These are phyloP conservation scores for Penicillium sp. DNA, from an alignment of 2,329 filamentous ascomycete genomes.

Conservation along the genomic window DNA sequence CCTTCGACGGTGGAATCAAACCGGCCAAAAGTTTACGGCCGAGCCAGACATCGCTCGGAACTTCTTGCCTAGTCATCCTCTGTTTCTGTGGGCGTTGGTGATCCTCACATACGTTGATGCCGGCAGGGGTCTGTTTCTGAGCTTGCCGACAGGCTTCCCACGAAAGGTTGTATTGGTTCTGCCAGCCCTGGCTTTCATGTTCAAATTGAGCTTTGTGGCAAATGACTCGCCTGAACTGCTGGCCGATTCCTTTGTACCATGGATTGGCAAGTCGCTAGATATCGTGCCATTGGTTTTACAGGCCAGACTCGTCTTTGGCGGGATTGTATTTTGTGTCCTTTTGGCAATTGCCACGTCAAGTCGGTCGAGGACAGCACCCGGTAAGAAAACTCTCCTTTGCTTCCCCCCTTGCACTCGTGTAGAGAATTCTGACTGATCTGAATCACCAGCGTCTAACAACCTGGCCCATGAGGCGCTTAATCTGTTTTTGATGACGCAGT, in stretches of 20 bases:
- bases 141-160: slow-evolving; percentile 29
- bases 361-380: neutral
- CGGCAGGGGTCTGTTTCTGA: slow-evolving; percentile 43
- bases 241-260: slow-evolving; percentile 33
- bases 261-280: slow-evolving; percentile 39
- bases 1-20: slow-evolving; percentile 86
- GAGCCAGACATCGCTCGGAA: slow-evolving; percentile 78
- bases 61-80: slow-evolving; percentile 64
- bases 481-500: slow-evolving; percentile 83
- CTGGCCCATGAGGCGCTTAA: slow-evolving; percentile 66
- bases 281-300: slow-evolving; percentile 50
- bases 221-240: slow-evolving; percentile 86
- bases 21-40: slow-evolving; percentile 93
- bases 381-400: slow-evolving; percentile 17
- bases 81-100: slow-evolving; percentile 73
- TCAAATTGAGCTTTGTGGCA: slow-evolving; percentile 86
- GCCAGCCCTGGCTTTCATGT: slow-evolving; percentile 64
- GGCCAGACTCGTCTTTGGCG: slow-evolving; percentile 52
- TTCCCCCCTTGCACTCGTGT: neutral
- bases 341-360: slow-evolving; percentile 23
- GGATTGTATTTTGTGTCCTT: slow-evolving; percentile 38
- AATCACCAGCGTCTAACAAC: slow-evolving; percentile 17
- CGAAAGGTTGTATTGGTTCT: slow-evolving; percentile 42
- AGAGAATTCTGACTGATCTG: neutral
- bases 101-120: slow-evolving; percentile 66